These are phyloP conservation scores for Thymus quinquecostatus DNA, from an alignment of 257 asterid species.

Conservation along the genomic window DNA sequence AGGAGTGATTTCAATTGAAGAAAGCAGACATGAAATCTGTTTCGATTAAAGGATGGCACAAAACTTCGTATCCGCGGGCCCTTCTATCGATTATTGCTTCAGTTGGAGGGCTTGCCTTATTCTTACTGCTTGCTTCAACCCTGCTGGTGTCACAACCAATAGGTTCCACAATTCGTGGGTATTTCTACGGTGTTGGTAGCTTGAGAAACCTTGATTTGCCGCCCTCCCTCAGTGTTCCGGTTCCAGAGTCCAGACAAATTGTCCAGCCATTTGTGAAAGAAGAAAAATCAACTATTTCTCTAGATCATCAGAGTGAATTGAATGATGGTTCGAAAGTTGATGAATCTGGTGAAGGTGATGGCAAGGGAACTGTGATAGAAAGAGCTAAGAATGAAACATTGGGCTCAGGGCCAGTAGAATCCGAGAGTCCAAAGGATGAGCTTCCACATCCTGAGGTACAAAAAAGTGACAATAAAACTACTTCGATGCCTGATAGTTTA, in stretches of 20 bases:
- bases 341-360: slow-evolving; percentile 31
- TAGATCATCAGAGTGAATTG: slow-evolving; percentile 28
- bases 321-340: slow-evolving; percentile 27
- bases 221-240: slow-evolving; percentile 21
- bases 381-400: slow-evolving; percentile 29
- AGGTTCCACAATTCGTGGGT: slow-evolving; percentile 55
- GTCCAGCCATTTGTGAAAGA: slow-evolving; percentile 27
- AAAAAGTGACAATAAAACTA: slow-evolving; percentile 30
- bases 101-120: slow-evolving; percentile 69
- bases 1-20: slow-evolving; percentile 25
- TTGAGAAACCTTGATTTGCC: slow-evolving; percentile 32
- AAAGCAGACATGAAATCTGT: slow-evolving; percentile 50
- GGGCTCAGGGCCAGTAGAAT: slow-evolving; percentile 33
- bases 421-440: slow-evolving; percentile 31
- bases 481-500: slow-evolving; percentile 17
- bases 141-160: slow-evolving; percentile 64
- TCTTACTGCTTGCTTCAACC: slow-evolving; percentile 74
- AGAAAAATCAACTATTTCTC: slow-evolving; percentile 24
- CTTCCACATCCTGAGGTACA: slow-evolving; percentile 21
- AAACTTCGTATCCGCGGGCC: slow-evolving; percentile 59
- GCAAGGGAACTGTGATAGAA: slow-evolving; percentile 31
- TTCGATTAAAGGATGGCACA: slow-evolving; percentile 52
- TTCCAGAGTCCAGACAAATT: slow-evolving; percentile 27
- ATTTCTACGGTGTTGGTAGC: slow-evolving; percentile 48
- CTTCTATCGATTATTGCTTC: slow-evolving; percentile 57